Evolutionary conservation across 2,329 filamentous ascomycete species (phyloP).

Genomic region (Xylaria sp.): DNA sequence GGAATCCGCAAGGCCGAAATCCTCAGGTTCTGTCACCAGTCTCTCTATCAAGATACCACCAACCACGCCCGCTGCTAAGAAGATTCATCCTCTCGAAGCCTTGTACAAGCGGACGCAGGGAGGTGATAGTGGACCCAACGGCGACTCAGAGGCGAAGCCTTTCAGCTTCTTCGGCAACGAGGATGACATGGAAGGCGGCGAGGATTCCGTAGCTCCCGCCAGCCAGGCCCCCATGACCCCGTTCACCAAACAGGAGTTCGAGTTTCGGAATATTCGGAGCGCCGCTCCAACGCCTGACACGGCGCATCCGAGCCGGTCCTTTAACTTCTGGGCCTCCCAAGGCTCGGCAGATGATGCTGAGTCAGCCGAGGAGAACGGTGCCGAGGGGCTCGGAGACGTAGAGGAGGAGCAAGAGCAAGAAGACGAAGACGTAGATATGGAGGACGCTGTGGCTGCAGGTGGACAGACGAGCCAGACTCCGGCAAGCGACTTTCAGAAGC

Average conservation of each 20-base stretch:
- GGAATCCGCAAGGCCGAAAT: constrained; percentile 58
- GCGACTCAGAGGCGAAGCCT: constrained; percentile 60
- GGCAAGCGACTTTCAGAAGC: constrained; percentile 69
- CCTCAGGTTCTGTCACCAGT: constrained; percentile 61
- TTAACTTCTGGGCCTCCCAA: constrained; percentile 65
- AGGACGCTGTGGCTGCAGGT: constrained; percentile 25
- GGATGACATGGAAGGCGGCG: constrained; percentile 59
- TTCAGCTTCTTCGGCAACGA: constrained; percentile 82
- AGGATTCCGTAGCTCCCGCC: constrained; percentile 41
- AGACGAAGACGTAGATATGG: constrained; percentile 40
- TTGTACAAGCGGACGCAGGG: constrained; percentile 81
- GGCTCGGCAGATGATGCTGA: constrained; percentile 37
- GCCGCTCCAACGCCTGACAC: constrained; percentile 96
- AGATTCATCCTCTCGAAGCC: constrained; percentile 88
- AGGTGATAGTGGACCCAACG: constrained; percentile 51
- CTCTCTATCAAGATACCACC: constrained; percentile 68
- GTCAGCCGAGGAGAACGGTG: constrained; percentile 55
- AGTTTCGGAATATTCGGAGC: constrained; percentile 80
- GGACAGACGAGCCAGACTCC: constrained; percentile 28
- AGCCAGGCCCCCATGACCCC: constrained; percentile 78
- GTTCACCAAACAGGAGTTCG: constrained; percentile 81
- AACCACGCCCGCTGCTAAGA: constrained; percentile 56
- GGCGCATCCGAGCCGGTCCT: constrained; percentile 75
- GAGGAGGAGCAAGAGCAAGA: constrained; percentile 54
- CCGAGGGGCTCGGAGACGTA: constrained; percentile 50